Conservation (phyloP, 345 rosid species). For the Nephelium lappaceum region DNA sequence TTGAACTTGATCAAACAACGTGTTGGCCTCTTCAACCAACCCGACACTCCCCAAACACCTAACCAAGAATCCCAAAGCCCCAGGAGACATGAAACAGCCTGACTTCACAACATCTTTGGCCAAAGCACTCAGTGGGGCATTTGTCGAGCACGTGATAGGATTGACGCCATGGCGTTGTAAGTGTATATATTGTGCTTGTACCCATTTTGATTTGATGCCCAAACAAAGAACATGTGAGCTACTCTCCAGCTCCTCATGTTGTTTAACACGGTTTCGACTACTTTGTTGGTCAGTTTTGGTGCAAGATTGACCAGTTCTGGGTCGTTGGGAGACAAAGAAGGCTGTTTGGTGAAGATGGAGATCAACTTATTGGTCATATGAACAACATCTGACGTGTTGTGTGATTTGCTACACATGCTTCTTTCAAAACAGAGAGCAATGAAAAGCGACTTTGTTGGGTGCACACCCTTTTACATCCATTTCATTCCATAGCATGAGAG, state of each 20-base stretch:
- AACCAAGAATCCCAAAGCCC: conserved; percentile 74
- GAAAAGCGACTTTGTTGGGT: too few relatives aligned
- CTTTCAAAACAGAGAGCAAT: conserved; percentile 19
- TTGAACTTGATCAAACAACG: conserved; percentile 64
- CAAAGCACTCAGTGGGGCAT: conserved; percentile 61
- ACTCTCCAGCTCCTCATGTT: conserved; percentile 57
- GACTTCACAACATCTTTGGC: conserved; percentile 48
- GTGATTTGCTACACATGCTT: conserved; percentile 30
- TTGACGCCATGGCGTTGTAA: conserved; percentile 82
- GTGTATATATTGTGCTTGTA: conserved; percentile 65
- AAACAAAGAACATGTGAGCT: conserved; percentile 61
- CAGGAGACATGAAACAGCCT: conserved; percentile 66
- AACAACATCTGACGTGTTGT: conserved; percentile 30
- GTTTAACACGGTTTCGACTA: conserved; percentile 65
- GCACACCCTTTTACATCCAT: too few relatives aligned
- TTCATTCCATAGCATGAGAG: too few relatives aligned
- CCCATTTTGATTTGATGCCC: conserved; percentile 69
- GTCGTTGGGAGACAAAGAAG: conserved; percentile 36
- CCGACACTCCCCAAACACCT: conserved; percentile 79
- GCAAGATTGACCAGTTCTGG: conserved; percentile 54
- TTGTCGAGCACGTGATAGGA: conserved; percentile 95
- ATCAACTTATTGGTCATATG: conserved; percentile 43
- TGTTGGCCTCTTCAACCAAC: conserved; percentile 63
- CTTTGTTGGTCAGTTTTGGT: conserved; percentile 55
- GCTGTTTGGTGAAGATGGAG: conserved; percentile 57